Base-by-base conservation (phyloP, 2,329 filamentous ascomycete genomes). In the Fusarium gaditjirri region DNA sequence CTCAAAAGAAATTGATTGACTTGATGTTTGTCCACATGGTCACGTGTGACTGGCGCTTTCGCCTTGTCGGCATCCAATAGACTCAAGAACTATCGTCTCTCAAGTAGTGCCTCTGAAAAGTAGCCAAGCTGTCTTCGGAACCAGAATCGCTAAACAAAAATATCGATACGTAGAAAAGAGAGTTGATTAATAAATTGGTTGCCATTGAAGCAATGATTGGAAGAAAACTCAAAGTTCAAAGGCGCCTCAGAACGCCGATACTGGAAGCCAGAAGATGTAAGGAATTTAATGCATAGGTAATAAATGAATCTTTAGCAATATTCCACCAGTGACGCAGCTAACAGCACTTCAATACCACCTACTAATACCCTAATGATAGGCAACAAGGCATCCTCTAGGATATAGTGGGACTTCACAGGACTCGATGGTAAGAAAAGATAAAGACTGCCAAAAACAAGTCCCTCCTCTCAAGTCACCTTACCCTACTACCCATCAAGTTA, bases 221-320 rank as follows among this genome's bases (percentile, higher is more conserved):
- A n/a, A n/a, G n/a, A n/a, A n/a, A n/a, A n/a, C n/a, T n/a, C n/a
- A n/a, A n/a, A n/a, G n/a, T n/a, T n/a, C n/a, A n/a, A n/a, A n/a
- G n/a, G n/a, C n/a, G 17, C 5, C 21, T 8, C 6, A 38, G 36
- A 38, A 38, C 9, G 23, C 41, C 14, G 7, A 8, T 19, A 8
- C 16, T 43, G 13, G 23, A 4, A 25, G 19, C 16, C 10, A 25
- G 6, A 19, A 44, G 23, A 27, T 12, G 8, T 5, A 25, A 27
- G 6, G 5, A 4, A 44, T 5, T 5, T 0, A 13, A 27, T 4
- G 4, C 5, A 27, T 9, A 27, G 42, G 13, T 6, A 19, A 13
- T 19, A 44, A 9, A 13, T 13, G 17, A 27, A 44, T 13, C 19
- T 21, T 8, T 19, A 44, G 12, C 8, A 27, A 27, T 23, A 44